Conservation (phyloP, 768 basidiomycete genomes). For the Austroboletus festivus region DNA sequence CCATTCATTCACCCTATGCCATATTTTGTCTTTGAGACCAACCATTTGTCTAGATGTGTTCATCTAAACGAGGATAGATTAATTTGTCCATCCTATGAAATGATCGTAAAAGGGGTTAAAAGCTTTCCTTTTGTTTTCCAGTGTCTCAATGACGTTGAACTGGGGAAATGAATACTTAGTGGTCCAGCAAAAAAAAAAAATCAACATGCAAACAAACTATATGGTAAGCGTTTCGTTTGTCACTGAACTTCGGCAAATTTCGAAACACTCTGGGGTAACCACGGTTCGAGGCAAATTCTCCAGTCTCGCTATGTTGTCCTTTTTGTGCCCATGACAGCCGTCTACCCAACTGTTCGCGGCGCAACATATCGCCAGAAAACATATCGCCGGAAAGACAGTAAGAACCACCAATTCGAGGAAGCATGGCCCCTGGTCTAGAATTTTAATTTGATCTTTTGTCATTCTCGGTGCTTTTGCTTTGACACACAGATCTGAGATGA, state of each 20-base stretch:
- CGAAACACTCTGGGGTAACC: background rate
- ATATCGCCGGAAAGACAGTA: too few species aligned
- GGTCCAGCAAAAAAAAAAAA: background rate
- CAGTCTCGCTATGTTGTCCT: too few species aligned
- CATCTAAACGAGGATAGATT: background rate
- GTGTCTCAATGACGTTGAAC: background rate
- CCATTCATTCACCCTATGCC: background rate
- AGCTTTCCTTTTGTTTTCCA: background rate
- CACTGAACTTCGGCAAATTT: too few species aligned
- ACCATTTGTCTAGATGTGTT: too few species aligned
- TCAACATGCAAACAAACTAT: background rate
- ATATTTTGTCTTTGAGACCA: too few species aligned
- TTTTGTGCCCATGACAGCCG: too few species aligned
- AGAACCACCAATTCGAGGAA: background rate
- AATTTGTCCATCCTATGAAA: background rate
- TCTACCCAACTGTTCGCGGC: too few species aligned
- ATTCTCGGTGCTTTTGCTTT: background rate
- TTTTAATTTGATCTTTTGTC: background rate
- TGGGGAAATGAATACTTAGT: background rate
- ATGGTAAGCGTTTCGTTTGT: too few species aligned
- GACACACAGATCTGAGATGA: background rate
- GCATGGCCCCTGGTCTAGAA: background rate
- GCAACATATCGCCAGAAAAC: background rate
- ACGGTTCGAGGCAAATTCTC: too few species aligned
- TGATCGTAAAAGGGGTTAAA: too few species aligned